Percentiles rank a stretch among this genome's conserved stretches.
phyloP scores from a whole-genome alignment of 1,284 basidiomycete species.

The Melampsora medusae region DNA sequence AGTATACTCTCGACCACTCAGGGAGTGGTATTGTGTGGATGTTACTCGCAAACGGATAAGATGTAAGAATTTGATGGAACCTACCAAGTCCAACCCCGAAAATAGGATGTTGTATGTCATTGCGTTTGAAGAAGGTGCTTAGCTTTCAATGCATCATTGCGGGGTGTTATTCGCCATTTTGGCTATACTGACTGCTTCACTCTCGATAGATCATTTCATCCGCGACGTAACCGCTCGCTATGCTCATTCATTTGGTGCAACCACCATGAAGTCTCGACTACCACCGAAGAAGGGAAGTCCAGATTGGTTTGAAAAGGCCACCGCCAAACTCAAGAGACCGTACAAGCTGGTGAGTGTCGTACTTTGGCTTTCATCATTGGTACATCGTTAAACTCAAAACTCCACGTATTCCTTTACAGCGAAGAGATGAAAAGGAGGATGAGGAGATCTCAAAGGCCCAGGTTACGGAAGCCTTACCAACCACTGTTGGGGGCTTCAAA shows the following conservation, averaged over 20 bases:
- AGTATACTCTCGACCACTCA: conserved; percentile 88
- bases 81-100: conserved; percentile 60
- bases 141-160: neutral
- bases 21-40: conserved; percentile 88
- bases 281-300: conserved; percentile 45
- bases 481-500: conserved; percentile 85
- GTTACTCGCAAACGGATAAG: conserved; percentile 73
- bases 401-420: conserved; percentile 58
- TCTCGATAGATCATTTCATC: conserved; percentile 32
- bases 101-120: conserved; percentile 92
- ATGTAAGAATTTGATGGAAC: conserved; percentile 76
- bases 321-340: conserved; percentile 66
- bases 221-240: conserved; percentile 33
- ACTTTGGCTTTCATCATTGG: neutral
- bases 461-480: conserved; percentile 89
- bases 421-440: conserved; percentile 89
- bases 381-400: neutral
- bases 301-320: conserved; percentile 56
- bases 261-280: conserved; percentile 54
- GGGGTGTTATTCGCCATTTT: neutral
- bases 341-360: conserved; percentile 69
- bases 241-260: conserved; percentile 66
- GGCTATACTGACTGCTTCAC: neutral
- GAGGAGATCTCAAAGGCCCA: conserved; percentile 80
- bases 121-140: conserved; percentile 73